phyloP scores from a whole-genome alignment of 2,329 filamentous ascomycete species.

The Clonostachys byssicola region DNA sequence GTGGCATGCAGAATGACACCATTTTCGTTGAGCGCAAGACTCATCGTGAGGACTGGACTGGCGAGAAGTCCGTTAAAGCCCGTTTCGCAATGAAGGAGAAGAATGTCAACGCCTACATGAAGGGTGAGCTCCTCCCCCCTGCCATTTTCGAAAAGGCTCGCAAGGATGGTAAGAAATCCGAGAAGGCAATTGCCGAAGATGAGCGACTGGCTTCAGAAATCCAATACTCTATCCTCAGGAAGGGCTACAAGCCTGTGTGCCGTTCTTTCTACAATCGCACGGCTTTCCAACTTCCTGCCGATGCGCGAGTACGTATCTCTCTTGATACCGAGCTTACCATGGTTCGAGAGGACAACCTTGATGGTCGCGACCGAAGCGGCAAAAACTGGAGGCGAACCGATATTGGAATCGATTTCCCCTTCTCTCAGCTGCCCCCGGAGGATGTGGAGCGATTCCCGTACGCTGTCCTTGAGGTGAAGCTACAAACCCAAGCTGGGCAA shows the following conservation, averaged over 20 bases:
- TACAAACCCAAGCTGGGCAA: conserved; percentile 93
- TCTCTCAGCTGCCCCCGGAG: conserved; percentile 78
- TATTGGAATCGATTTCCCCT: conserved; percentile 94
- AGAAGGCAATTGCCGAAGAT: conserved; percentile 86
- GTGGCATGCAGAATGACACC: conserved; percentile 89
- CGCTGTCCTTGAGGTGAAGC: conserved; percentile 92
- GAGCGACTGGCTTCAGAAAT: conserved; percentile 88
- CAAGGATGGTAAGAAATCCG: conserved; percentile 89
- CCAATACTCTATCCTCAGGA: conserved; percentile 87
- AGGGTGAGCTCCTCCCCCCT: conserved; percentile 77
- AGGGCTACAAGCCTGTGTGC: conserved; percentile 83
- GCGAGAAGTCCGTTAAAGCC: conserved; percentile 97
- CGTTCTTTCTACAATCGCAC: conserved; percentile 98
- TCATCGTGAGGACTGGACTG: conserved; percentile 97
- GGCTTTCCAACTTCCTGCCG: conserved; percentile 93
- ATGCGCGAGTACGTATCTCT: conserved; percentile 93
- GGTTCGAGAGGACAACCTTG: conserved; percentile 91
- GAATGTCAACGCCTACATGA: conserved; percentile 88
- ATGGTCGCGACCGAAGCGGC: conserved; percentile 70
- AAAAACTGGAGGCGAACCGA: conserved; percentile 96
- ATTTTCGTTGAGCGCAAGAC: conserved; percentile 98
- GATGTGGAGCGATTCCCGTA: conserved; percentile 94
- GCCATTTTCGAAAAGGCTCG: conserved; percentile 95
- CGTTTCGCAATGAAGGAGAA: conserved; percentile 96
- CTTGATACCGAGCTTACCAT: conserved; percentile 95